Conservation (phyloP, 306 rosid species). For the Alnus glutinosa region DNA sequence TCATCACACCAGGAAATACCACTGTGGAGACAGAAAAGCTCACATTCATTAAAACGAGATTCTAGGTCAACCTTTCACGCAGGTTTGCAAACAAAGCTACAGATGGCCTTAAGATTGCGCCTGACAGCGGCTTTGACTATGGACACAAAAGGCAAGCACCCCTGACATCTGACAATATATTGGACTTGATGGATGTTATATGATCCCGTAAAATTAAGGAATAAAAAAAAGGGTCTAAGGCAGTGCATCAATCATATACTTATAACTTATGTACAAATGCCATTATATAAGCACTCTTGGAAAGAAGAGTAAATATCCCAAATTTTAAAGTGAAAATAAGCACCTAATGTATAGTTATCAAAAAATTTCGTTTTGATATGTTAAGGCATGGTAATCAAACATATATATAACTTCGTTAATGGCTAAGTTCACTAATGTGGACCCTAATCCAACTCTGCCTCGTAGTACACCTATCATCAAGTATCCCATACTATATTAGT, state of each 20-base stretch:
- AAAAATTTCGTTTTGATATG: not conserved
- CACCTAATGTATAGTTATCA: slow-evolving; percentile 11
- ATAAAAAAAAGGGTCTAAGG: slow-evolving; percentile 10
- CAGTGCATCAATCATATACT: slow-evolving; percentile 9
- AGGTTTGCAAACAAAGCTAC: not conserved
- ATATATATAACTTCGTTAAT: not conserved
- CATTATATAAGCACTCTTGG: slow-evolving; percentile 12
- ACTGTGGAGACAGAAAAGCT: slow-evolving; percentile 49
- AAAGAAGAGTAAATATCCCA: slow-evolving; percentile 6
- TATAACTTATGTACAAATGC: slow-evolving; percentile 17
- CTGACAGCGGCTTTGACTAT: not conserved
- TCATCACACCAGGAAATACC: slow-evolving; percentile 97
- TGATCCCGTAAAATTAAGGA: slow-evolving; percentile 5
- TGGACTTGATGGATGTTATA: slow-evolving; percentile 1
- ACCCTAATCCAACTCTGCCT: not conserved
- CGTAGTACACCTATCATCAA: not conserved
- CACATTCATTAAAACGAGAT: slow-evolving; percentile 12
- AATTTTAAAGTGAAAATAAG: slow-evolving; percentile 12
- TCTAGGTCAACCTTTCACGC: slow-evolving; percentile 5
- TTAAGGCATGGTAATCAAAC: slow-evolving; percentile 9
- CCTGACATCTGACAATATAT: slow-evolving; percentile 1
- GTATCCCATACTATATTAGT: not conserved
- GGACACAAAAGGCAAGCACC: slow-evolving; percentile 17
- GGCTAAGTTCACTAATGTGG: slow-evolving; percentile 11
- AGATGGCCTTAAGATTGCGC: slow-evolving; percentile 1